Base-by-base conservation (phyloP, 2,329 filamentous ascomycete species). In the Aspergillus amoenus region DNA sequence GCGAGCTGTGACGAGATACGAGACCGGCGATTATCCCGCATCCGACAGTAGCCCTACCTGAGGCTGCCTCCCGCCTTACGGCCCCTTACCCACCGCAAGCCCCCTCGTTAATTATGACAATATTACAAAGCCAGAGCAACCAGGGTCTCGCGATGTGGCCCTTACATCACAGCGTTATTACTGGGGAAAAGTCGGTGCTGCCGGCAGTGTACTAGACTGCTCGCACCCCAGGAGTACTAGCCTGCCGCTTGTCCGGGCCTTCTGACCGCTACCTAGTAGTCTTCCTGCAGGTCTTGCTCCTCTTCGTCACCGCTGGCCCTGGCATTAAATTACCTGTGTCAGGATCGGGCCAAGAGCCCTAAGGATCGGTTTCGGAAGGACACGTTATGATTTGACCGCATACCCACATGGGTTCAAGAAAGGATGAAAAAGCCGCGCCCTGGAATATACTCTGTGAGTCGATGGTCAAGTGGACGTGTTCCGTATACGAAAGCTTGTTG, bases 191-290 rank as follows among this genome's bases (percentile, higher is more conserved):
- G 24, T 37, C 42, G 37, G 43, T 41, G 49, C 55, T 52, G 48
- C 47, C 56, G 56, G 56, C 56, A 58, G 34, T 58, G 45, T 55
- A 37, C 50, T 52, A 15, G 34, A 30, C 27, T 30, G 27, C 27
- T 9, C 56, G 47, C 32, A 53, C 42, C 21, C 21, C 21, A 24
- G 15, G 8, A 30, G 39, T 22, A 27, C 32, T 45, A 24, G 42
- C 13, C 8, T 40, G 42, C 57, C 57, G 47, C 53, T 59, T 56
- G 48, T 18, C 52, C 47, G 57, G 56, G 21, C 57, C 57, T 59
- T 52, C 46, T 56, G 57, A 52, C 57, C 52, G 52, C 45, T 42
- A 37, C 47, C 54, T 49, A 46, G 17, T 49, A 46, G 17, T 51
- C 48, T 17, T 41, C 30, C 22, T 52, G 27, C 27, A 30, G 27